Evolutionary conservation across 495 filamentous ascomycete genomes (phyloP).

Genomic region (Aspergillus olivimuriae): DNA sequence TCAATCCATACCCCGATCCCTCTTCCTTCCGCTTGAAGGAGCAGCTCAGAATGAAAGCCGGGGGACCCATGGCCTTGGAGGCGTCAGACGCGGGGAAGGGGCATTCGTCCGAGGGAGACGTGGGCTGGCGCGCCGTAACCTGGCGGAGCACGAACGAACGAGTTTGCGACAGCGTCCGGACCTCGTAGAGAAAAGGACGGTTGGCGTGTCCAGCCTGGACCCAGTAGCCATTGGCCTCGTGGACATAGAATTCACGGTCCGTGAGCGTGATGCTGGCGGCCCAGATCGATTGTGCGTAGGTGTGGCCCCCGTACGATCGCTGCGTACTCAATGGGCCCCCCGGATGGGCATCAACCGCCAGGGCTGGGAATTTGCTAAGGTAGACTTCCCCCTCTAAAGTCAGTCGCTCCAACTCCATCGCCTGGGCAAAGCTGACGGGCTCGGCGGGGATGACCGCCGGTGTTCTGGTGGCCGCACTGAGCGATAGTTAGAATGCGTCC

Average conservation of each 20-base stretch:
- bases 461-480: no score
- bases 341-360: neutral
- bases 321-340: neutral
- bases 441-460: constrained; percentile 1
- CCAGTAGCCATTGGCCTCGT: constrained; percentile 8
- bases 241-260: neutral
- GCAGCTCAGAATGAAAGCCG: constrained; percentile 2
- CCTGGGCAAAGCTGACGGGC: constrained; percentile 2
- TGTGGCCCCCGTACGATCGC: constrained; percentile 3
- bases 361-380: constrained; percentile 1
- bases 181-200: constrained; percentile 3
- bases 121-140: constrained; percentile 5
- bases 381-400: neutral
- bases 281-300: constrained; percentile 4
- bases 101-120: constrained; percentile 2
- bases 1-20: neutral
- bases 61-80: neutral
- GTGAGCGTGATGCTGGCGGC: neutral
- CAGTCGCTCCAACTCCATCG: neutral
- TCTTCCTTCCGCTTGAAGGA: constrained; percentile 2
- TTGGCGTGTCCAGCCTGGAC: constrained; percentile 4
- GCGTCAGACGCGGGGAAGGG: constrained; percentile 3
- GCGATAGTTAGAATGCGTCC: no score
- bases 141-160: constrained; percentile 1
- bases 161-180: constrained; percentile 2